Percentiles rank a stretch among this genome's conserved stretches.
Conservation (phyloP, 176 grass and related monocot species). For the Carex kokanica region DNA sequence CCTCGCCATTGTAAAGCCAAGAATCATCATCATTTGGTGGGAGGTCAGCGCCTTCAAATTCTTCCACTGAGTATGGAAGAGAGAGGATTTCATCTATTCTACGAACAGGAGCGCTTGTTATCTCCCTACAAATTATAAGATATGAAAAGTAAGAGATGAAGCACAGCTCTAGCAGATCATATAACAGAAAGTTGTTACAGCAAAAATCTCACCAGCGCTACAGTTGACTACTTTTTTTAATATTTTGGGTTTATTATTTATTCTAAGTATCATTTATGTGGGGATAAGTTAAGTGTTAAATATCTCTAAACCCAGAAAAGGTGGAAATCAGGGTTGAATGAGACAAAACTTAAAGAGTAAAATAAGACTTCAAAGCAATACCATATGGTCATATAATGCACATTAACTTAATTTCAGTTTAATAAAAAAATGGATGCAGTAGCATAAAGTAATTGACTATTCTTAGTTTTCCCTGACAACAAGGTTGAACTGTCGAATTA, state of each 20-base stretch:
- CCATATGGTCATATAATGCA: neutral
- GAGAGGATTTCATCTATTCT: constrained; percentile 84
- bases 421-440: neutral
- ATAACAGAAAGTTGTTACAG: neutral
- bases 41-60: constrained; percentile 57
- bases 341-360: neutral
- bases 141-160: neutral
- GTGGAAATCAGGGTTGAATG: neutral
- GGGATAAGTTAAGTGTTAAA: neutral
- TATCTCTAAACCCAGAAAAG: neutral
- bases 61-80: constrained; percentile 48
- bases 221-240: neutral
- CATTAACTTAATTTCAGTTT: neutral
- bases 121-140: constrained; percentile 49
- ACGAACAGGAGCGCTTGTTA: constrained; percentile 60
- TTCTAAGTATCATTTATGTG: neutral
- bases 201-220: neutral
- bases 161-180: neutral
- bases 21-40: constrained; percentile 69
- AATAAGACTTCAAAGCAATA: neutral
- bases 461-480: neutral
- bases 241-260: neutral
- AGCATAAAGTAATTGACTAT: neutral
- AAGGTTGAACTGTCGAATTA: neutral
- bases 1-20: constrained; percentile 79